A percentile compares a stretch with the other conserved stretches of the same genome.
Evolutionary conservation across 768 basidiomycete species (phyloP).

Genomic region (Tricholoma bakamatsutake): DNA sequence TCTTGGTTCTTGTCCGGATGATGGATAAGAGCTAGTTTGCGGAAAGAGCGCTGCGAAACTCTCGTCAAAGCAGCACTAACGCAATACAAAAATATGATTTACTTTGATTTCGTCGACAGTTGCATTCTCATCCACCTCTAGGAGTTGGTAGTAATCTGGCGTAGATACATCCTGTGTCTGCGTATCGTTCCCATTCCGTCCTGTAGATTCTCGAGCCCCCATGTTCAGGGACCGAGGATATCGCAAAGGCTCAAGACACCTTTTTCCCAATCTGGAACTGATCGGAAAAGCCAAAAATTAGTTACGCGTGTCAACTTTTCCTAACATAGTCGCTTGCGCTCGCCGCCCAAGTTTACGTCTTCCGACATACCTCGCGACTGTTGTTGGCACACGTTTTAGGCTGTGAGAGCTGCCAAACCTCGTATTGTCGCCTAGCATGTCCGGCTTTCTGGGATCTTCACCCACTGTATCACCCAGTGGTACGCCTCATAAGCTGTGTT

Average conservation of each 20-base stretch:
- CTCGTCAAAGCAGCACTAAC: constrained; percentile 1
- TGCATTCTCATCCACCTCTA: constrained; percentile 78
- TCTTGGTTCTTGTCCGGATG: constrained; percentile 86
- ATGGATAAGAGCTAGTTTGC: constrained; percentile 77
- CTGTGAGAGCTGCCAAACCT: not conserved
- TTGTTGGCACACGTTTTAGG: not conserved
- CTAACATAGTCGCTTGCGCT: no score
- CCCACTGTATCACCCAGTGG: constrained; percentile 28
- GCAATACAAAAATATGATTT: not conserved
- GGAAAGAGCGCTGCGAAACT: constrained; percentile 64
- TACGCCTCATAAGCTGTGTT: constrained; percentile 12
- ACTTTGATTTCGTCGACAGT: constrained; percentile 89
- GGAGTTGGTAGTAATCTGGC: constrained; percentile 76
- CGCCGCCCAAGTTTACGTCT: not conserved
- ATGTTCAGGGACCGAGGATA: constrained; percentile 26
- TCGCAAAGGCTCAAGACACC: not conserved
- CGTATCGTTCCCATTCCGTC: constrained; percentile 21
- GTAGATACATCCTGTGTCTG: constrained; percentile 16
- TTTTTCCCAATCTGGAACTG: constrained; percentile 8
- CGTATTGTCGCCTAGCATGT: constrained; percentile 27
- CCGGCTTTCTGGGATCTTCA: constrained; percentile 44
- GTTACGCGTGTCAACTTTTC: not conserved
- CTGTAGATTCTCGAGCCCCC: constrained; percentile 66
- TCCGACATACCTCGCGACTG: not conserved
- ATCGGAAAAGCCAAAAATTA: constrained; percentile 5